Percentiles rank a stretch among this genome's conserved stretches.
phyloP scores from a whole-genome alignment of 1,139 yeast genomes.

The Yamadazyma triangularis region DNA sequence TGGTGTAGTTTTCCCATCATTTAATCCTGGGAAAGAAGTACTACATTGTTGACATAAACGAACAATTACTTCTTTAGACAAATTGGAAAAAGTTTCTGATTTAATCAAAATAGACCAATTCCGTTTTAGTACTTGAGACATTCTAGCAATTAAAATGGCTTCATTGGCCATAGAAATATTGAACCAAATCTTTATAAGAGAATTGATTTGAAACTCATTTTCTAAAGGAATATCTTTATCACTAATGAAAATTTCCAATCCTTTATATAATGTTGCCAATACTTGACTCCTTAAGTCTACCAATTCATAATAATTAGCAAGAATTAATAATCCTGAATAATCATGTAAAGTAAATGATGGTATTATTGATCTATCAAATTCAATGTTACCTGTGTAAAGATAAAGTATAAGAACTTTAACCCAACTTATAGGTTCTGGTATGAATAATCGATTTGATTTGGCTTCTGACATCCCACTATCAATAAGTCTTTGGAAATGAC shows the following conservation, averaged over 20 bases:
- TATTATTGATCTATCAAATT: conserved; percentile 17
- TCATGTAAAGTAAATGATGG: conserved; percentile 19
- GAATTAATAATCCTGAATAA: conserved; percentile 41
- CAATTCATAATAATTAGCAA: conserved; percentile 51
- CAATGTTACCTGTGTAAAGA: conserved; percentile 46
- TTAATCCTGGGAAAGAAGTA: conserved; percentile 1
- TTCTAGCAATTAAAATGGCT: conserved; percentile 32
- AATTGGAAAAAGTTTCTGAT: conserved; percentile 33
- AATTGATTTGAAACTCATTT: conserved; percentile 18
- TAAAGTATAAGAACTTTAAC: conserved; percentile 43
- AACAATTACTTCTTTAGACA: conserved; percentile 41
- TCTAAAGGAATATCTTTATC: conserved; percentile 3
- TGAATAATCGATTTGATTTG: conserved; percentile 36
- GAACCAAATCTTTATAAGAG: conserved; percentile 42
- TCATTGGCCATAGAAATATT: conserved; percentile 40
- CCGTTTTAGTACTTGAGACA: conserved; percentile 34
- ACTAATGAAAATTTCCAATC: conserved; percentile 9
- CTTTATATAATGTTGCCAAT: conserved; percentile 28
- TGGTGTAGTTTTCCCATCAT: conserved; percentile 5
- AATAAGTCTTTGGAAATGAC: conserved; percentile 48
- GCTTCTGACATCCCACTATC: conserved; percentile 55
- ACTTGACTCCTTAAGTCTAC: conserved; percentile 39
- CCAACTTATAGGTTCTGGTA: conserved; percentile 53
- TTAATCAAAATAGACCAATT: conserved; percentile 49
- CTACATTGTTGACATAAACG: conserved; percentile 40